Evolutionary conservation across 1,284 basidiomycete genomes (phyloP), one percentile per base, ranked within the genome.

Genomic region (Cutaneotrichosporon sp.): DNA sequence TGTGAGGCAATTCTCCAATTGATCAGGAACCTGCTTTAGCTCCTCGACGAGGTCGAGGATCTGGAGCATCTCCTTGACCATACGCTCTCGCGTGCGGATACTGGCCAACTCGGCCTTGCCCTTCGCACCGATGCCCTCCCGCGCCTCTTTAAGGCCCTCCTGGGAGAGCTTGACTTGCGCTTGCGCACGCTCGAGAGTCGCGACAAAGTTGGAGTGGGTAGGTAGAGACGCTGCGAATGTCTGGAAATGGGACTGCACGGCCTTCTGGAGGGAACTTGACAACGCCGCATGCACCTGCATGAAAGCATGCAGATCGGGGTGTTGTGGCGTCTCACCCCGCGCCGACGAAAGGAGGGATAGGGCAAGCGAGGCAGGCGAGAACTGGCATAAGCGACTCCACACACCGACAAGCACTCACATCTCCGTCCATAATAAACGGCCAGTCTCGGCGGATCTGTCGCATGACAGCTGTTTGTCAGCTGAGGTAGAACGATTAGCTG

Each of bases 1-100:
- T 1, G 92, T 88, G 71, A 98, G 90, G n/a, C 97, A 77, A 5
- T 86, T 85, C 72, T 98, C 96, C 25, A 99, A 79, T 19, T 85
- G 80, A 66, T 98, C 96, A 1, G 96, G 94, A 0, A 97, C 86
- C 43, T 85, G 80, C 71, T 92, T 93, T 33, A 99, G 78, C 63
- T 88, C 82, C 68, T 97, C 93, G 52, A 96, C 93, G 66, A 90
- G 85, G 69, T 96, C 91, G 56, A 97, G 70, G 17, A 94, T 80
- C 44, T 82, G 82, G 65, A 93, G 80, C 89, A 96, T 96, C 71
- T 96, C 90, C 64, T 90, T 86, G 19, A 96, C 77, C 17, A 82
- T 85, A 63, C 90, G 84, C 42, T 87, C 86, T 63, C 90, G 80
- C 26, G 84, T 80, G 83, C 89, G 88, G 17, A 97, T 76, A 55